Base-by-base conservation (phyloP, 345 rosid genomes). In the Euphorbia pulcherrima region DNA sequence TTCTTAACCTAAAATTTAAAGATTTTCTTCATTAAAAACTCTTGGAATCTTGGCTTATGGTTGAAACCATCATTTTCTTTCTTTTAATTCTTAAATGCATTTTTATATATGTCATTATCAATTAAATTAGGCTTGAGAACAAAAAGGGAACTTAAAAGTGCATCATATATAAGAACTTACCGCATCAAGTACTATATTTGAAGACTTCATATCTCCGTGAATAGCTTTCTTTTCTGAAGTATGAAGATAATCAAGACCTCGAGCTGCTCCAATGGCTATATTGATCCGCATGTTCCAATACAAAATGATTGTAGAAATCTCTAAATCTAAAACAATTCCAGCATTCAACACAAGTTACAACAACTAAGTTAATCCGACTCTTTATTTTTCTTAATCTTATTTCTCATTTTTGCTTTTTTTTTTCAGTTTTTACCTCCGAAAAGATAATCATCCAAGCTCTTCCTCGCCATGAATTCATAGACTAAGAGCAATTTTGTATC, bases 401-500 rank as follows among this genome's bases (percentile, higher is more conserved):
- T 21, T 24, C 26, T 35, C 28, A n/a, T n/a, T n/a, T n/a, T n/a
- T 40, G 27, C 33, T 8, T 37, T 51, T 62, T 44, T 48, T 69
- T 54, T n/a, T 8, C 16, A 7, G 17, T 62, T 58, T 84, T 88
- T 86, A 90, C 97, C 76, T 78, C 87, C 67, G 62, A 93, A 93
- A 40, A 93, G 87, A 77, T 93, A 97, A 68, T 75, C 87, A 54
- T 90, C 93, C 67, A 92, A 80, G 76, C 90, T 86, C 70, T 96
- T 96, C 72, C 74, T 90, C 12, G 82, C 85, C 92, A 90, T 71
- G 73, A 86, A 92, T 78, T 90, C 97, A 21, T 86, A 92, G 56
- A 92, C 96, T 37, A 92, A 86, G 3, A 87, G 87, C 47, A 88
- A 83, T 75, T 83, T 89, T 40, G 69, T 76, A 51, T 87, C 94